phyloP scores from a whole-genome alignment of 73 alveolate genomes.

The Uronychia binucleata region DNA sequence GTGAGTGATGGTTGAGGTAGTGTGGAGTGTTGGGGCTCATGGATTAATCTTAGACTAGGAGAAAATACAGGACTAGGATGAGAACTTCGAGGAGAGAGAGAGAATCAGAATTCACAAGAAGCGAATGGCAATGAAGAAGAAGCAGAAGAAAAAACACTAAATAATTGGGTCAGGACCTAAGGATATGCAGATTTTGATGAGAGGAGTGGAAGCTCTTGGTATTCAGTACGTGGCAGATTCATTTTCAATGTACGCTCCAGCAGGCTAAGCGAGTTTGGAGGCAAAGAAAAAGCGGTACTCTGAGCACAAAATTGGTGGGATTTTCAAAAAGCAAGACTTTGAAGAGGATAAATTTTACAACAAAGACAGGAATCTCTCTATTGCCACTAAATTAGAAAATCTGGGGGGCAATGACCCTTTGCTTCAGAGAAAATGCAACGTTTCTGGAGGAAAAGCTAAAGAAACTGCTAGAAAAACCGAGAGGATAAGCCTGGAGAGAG shows the following conservation, averaged over 20 bases:
- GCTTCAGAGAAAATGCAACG: too few species aligned
- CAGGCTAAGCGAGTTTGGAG: neutral
- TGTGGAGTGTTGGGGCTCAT: too few species aligned
- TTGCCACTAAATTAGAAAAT: too few species aligned
- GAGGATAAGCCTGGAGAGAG: neutral
- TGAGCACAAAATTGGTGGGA: neutral
- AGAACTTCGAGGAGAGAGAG: too few species aligned
- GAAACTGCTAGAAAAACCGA: neutral
- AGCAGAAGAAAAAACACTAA: neutral
- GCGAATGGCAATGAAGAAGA: neutral
- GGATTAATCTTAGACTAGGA: too few species aligned
- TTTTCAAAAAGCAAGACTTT: neutral
- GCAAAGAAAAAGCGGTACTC: neutral
- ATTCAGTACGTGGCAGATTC: neutral
- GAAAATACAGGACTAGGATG: too few species aligned
- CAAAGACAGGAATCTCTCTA: neutral
- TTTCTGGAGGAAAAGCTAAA: too few species aligned
- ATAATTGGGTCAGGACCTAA: neutral
- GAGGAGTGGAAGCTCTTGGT: neutral
- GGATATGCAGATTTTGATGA: neutral
- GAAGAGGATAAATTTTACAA: neutral
- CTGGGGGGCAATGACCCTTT: too few species aligned
- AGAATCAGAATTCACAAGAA: neutral
- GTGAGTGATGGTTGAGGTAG: too few species aligned
- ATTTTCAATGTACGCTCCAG: neutral